Evolutionary conservation across 2,329 filamentous ascomycete species (phyloP), one percentile per base, ranked within the genome.

Genomic region (Apiospora pterosperma): DNA sequence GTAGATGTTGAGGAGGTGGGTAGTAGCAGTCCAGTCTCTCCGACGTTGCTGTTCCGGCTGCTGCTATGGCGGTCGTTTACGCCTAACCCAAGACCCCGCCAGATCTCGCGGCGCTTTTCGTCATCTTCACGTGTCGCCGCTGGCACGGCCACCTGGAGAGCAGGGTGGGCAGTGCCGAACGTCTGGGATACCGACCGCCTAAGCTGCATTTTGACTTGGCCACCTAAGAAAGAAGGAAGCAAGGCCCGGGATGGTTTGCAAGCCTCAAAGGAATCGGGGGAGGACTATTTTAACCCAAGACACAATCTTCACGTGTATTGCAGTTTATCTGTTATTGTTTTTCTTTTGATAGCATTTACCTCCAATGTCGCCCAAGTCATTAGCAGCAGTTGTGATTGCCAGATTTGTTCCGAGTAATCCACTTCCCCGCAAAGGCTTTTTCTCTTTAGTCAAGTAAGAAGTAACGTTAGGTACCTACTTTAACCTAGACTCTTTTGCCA

Each of bases 31-130:
- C 21, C 44, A 36, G 36, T 39, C 59, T 28, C 28, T 19, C 23
- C 36, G 25, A 19, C n/a, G 21, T 10, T 65, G 66, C 21, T 64
- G 64, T 1, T 44, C 64, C 10, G 59, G 65, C 14, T 67, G 65
- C 7, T 31, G 28, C 8, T 55, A 10, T 19, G 28, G 28, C 28
- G 28, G 21, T 34, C 48, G 48, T 55, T 55, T 11, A 55, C 48
- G 28, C 48, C 48, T 55, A 55, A 55, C 28, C 36, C 59, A 23
- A 38, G 34, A 60, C 59, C 59, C 59, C 59, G 36, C 59, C 38
- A 60, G 36, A 28, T 59, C 28, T 25, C 11, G 25, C 36, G 48
- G 23, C 38, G 31, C 38, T 42, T 42, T 52, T 41, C 48, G 34
- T 58, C 31, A 31, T 61, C 31, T 36, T 42, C 31, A 38, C 58